phyloP scores from a whole-genome alignment of 108 stramenopile genomes.

The Epipyxis sp. region DNA sequence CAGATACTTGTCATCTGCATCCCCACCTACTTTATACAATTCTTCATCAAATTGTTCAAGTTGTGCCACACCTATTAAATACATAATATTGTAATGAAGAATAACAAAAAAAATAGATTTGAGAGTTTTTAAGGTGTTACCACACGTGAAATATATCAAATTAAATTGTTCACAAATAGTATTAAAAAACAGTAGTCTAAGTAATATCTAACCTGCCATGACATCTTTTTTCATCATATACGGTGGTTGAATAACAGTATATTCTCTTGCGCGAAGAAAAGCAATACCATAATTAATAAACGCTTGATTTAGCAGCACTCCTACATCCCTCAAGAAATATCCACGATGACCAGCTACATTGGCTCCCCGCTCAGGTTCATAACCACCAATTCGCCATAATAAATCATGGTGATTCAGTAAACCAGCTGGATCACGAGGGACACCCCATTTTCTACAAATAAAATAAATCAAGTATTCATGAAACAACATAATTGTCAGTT shows the following conservation, averaged over 20 bases:
- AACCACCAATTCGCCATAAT: conserved; percentile 80
- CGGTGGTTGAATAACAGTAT: conserved; percentile 94
- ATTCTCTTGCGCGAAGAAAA: conserved; percentile 79
- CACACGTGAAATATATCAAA: no score
- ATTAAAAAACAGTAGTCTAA: no score
- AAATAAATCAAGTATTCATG: no score
- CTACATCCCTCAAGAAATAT: conserved; percentile 96
- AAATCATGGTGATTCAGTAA: conserved; percentile 75
- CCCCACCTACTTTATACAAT: conserved; percentile 92
- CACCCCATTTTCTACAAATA: conserved; percentile 20
- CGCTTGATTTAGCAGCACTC: conserved; percentile 94
- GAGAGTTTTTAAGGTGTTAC: no score
- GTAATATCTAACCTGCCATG: no score
- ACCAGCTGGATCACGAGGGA: conserved; percentile 17
- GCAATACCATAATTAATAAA: conserved; percentile 95
- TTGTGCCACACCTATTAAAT: conserved; percentile 97
- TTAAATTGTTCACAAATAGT: no score
- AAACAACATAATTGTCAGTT: no score
- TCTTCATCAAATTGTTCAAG: conserved; percentile 99
- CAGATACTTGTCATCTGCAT: conserved; percentile 85
- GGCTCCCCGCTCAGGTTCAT: conserved; percentile 89
- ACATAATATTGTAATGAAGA: no score
- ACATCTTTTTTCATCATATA: conserved; percentile 99
- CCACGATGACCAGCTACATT: conserved; percentile 92
- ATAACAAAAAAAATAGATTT: no score